Evolutionary conservation across 2,329 filamentous ascomycete species (phyloP).

Genomic region (Emmonsia crescens): DNA sequence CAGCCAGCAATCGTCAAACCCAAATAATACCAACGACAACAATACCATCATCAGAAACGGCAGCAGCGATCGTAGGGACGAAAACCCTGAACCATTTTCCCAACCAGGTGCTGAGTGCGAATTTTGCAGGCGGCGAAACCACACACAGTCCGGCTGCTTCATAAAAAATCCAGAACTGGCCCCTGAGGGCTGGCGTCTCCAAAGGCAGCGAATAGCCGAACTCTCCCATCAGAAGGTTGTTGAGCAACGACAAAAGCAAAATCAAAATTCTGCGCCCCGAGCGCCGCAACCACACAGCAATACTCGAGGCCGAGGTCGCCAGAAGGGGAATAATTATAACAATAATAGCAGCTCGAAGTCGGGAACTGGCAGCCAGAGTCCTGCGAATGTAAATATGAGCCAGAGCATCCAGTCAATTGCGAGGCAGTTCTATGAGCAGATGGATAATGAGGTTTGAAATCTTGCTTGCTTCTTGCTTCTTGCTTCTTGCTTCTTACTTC

Average conservation of each 20-base stretch:
- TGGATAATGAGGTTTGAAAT: conserved; percentile 1
- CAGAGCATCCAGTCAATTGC: not conserved
- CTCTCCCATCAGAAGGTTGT: not conserved
- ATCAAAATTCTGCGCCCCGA: not conserved
- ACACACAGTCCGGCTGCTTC: not conserved
- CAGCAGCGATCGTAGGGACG: not conserved
- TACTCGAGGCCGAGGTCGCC: not conserved
- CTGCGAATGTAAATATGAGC: not conserved
- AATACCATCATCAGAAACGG: not conserved
- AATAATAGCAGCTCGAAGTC: not conserved
- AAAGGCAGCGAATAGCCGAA: not conserved
- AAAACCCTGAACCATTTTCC: not conserved
- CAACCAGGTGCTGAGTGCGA: not conserved
- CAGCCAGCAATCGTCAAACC: not conserved
- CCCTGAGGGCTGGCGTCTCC: not conserved
- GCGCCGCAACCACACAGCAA: not conserved
- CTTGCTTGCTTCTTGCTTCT: not conserved
- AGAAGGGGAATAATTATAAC: not conserved
- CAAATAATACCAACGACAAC: not conserved
- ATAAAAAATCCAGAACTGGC: not conserved
- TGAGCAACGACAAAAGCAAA: not conserved
- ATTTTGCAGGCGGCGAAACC: not conserved
- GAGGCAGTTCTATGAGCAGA: conserved; percentile 1
- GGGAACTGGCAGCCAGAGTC: not conserved
- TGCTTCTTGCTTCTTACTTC: not conserved